These are phyloP conservation scores for Pythium scleroteichum DNA, from an alignment of 352 stramenopile genomes.

Conservation along the genomic window DNA sequence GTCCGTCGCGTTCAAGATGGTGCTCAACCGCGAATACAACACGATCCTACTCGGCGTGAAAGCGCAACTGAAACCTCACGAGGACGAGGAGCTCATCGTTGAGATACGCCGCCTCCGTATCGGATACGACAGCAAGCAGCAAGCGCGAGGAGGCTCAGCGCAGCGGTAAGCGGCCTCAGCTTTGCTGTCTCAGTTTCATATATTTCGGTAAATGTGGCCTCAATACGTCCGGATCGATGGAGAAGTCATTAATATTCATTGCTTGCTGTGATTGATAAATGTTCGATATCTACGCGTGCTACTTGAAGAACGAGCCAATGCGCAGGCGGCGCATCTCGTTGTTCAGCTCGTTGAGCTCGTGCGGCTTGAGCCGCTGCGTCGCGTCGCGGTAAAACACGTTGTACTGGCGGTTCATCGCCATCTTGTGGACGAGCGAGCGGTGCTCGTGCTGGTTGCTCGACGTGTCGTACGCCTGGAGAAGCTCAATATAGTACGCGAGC, in stretches of 20 bases:
- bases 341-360: conserved; percentile 29
- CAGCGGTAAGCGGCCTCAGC: too few species aligned
- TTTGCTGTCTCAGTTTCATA: too few species aligned
- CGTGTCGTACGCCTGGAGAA: conserved; percentile 27
- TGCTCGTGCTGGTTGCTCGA: conserved; percentile 28
- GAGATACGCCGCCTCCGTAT: neutral
- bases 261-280: too few species aligned
- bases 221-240: too few species aligned
- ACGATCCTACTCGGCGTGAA: neutral
- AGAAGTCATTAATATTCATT: too few species aligned
- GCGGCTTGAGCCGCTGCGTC: conserved; percentile 16
- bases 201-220: too few species aligned
- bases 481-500: neutral
- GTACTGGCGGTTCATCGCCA: conserved; percentile 38
- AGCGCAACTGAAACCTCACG: neutral
- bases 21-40: conserved; percentile 6
- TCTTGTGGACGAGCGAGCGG: conserved; percentile 27
- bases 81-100: neutral
- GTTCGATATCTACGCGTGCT: neutral
- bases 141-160: too few species aligned
- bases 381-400: conserved; percentile 38
- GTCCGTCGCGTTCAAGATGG: conserved; percentile 7
- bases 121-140: conserved; percentile 12
- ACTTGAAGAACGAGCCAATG: conserved; percentile 24
- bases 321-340: conserved; percentile 26